These are phyloP conservation scores for Leucaena leucocephala DNA, from an alignment of 306 rosid species.

Conservation along the genomic window DNA sequence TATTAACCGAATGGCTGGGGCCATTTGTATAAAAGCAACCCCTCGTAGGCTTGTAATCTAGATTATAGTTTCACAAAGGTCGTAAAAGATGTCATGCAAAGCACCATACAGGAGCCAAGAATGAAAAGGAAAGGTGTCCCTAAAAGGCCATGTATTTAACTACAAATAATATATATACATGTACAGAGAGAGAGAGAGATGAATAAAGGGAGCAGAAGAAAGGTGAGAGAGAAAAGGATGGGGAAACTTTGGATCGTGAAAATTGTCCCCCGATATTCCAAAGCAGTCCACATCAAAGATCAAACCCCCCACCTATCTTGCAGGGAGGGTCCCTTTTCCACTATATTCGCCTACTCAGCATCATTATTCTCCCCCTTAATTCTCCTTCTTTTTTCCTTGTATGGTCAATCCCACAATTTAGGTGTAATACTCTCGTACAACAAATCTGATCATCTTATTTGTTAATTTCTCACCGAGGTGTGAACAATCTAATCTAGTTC, in stretches of 20 bases:
- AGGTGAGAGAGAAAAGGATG: constrained; percentile 44
- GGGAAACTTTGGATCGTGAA: constrained; percentile 64
- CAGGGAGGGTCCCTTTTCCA: constrained; percentile 61
- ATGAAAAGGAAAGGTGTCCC: constrained; percentile 62
- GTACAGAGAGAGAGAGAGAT: constrained; percentile 35
- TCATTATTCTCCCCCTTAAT: background rate
- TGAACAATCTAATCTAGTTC: background rate
- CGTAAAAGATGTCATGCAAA: constrained; percentile 41
- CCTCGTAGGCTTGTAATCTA: constrained; percentile 19
- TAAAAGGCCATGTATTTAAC: constrained; percentile 48
- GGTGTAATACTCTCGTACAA: constrained; percentile 13
- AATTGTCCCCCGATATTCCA: constrained; percentile 86
- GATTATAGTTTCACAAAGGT: background rate
- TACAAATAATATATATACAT: constrained; percentile 38
- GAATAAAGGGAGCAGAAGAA: constrained; percentile 33
- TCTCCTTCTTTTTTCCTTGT: background rate
- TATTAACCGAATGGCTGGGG: constrained; percentile 5
- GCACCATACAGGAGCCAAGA: constrained; percentile 34
- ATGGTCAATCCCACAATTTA: constrained; percentile 10
- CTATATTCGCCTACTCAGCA: constrained; percentile 14
- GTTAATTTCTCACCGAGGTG: background rate
- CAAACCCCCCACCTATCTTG: constrained; percentile 50
- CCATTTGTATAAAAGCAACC: constrained; percentile 22
- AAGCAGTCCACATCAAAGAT: constrained; percentile 69
- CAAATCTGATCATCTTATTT: background rate